Evolutionary conservation across 257 asterid species (phyloP).

Genomic region (Verbascum thapsus): DNA sequence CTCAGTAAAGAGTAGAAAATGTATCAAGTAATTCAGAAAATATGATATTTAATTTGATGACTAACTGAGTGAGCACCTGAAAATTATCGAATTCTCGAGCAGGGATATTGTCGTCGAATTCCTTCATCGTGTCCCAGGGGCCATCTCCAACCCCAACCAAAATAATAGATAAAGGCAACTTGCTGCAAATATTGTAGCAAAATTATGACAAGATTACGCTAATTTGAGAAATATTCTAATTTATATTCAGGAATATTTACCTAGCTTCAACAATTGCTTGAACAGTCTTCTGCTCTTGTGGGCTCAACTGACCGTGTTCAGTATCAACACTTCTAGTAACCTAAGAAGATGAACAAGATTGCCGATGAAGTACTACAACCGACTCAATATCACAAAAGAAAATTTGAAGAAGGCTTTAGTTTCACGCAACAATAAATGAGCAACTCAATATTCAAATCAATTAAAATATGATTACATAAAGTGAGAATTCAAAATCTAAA

Average conservation of each 20-base stretch:
- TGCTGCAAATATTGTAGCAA: conserved; percentile 47
- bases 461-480: too few relatives aligned
- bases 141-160: conserved; percentile 97
- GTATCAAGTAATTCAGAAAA: conserved; percentile 8
- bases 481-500: too few relatives aligned
- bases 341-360: conserved; percentile 33
- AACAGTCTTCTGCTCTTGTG: conserved; percentile 84
- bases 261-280: conserved; percentile 85
- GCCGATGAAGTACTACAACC: not conserved
- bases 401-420: too few relatives aligned
- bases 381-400: not conserved
- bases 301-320: conserved; percentile 65
- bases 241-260: conserved; percentile 36
- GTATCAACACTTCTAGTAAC: conserved; percentile 88
- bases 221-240: conserved; percentile 17
- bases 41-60: not conserved
- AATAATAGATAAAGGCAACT: conserved; percentile 77
- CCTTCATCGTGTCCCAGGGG: conserved; percentile 95
- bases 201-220: conserved; percentile 8
- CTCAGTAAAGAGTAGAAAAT: conserved; percentile 18
- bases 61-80: conserved; percentile 69
- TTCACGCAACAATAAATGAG: too few relatives aligned
- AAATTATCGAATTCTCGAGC: conserved; percentile 83
- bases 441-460: too few relatives aligned
- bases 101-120: conserved; percentile 90